phyloP scores from a whole-genome alignment of 1,284 basidiomycete genomes.

The Volvariella volvacea region DNA sequence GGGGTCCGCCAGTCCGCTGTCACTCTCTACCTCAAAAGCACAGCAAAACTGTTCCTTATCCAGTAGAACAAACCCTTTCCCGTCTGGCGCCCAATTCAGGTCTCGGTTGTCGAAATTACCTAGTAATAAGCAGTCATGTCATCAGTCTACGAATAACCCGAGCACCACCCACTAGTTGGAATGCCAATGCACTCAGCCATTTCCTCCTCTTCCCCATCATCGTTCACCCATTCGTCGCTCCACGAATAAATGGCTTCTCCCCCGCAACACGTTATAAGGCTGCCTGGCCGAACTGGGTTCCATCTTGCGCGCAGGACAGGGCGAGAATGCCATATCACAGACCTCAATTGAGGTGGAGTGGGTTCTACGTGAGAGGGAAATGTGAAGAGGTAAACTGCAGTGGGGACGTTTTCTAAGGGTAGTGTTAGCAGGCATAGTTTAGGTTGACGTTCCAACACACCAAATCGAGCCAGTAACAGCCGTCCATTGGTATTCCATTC shows the following conservation, averaged over 20 bases:
- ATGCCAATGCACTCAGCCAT: conserved; percentile 80
- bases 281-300: conserved; percentile 72
- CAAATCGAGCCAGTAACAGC: conserved; percentile 66
- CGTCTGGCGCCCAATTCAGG: conserved; percentile 76
- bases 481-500: conserved; percentile 75
- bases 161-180: conserved; percentile 54
- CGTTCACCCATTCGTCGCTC: conserved; percentile 75
- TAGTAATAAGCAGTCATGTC: conserved; percentile 20
- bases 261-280: conserved; percentile 63
- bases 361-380: conserved; percentile 50
- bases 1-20: too few species aligned
- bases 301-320: conserved; percentile 60
- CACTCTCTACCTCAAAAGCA: conserved; percentile 60
- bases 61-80: conserved; percentile 66
- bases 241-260: conserved; percentile 67
- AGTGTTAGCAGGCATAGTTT: conserved; percentile 4
- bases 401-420: conserved; percentile 51
- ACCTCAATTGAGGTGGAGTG: conserved; percentile 53
- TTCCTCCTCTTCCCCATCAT: conserved; percentile 50
- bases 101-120: conserved; percentile 62
- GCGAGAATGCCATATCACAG: conserved; percentile 57
- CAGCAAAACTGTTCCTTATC: conserved; percentile 77
- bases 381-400: conserved; percentile 51
- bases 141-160: background rate
- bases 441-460: conserved; percentile 23